Conservation (phyloP, 2,329 filamentous ascomycete species). For the Paecilomyces sp. region DNA sequence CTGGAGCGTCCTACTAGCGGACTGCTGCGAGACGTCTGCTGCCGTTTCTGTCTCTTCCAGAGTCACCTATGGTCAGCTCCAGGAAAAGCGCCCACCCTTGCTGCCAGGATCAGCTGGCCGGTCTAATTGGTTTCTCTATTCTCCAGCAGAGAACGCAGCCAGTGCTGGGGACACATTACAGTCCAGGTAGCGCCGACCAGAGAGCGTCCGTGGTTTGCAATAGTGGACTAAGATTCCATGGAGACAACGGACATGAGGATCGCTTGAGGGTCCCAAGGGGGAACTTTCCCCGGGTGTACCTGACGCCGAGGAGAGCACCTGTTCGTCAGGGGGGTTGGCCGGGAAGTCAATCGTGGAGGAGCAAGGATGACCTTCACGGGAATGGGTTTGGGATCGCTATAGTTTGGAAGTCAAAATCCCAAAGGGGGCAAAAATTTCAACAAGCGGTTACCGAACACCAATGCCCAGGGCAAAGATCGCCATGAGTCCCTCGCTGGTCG, state of each 20-base stretch:
- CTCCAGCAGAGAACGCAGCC: slow-evolving; percentile 1
- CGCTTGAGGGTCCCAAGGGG: not conserved
- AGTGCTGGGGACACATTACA: not conserved
- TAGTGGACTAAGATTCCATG: not conserved
- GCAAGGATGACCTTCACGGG: not conserved
- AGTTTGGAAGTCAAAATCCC: not conserved
- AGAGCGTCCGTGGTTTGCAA: not conserved
- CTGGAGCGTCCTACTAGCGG: not conserved
- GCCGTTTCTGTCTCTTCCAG: not conserved
- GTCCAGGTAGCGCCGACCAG: not conserved
- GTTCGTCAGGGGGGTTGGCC: not conserved
- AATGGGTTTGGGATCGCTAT: not conserved
- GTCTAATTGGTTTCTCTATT: slow-evolving; percentile 1
- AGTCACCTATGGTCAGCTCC: not conserved
- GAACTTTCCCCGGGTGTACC: not conserved
- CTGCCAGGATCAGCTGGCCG: not conserved
- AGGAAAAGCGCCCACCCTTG: not conserved
- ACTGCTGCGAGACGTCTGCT: not conserved
- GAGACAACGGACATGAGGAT: not conserved
- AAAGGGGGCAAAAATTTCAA: not conserved
- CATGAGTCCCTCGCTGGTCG: not conserved
- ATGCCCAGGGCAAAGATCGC: not conserved
- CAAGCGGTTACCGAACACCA: not conserved
- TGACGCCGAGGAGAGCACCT: not conserved
- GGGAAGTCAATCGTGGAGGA: not conserved